Conservation (phyloP, 805 yeast species). For the Lipomyces anomalus region DNA sequence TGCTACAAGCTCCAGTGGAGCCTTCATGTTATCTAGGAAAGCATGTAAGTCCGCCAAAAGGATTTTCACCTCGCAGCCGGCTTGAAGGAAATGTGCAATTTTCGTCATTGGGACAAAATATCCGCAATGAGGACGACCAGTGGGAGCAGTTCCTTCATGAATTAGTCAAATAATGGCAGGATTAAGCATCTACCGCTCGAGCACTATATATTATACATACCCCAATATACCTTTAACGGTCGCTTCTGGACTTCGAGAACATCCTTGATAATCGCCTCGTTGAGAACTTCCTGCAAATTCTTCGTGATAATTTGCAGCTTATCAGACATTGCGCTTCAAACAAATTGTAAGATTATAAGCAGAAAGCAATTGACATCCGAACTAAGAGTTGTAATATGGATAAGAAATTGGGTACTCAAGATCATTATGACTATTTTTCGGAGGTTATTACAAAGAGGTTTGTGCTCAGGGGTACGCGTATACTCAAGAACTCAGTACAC, state of each 20-base stretch:
- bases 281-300: conserved; percentile 85
- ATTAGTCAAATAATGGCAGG: no score
- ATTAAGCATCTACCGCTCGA: no score
- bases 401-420: no score
- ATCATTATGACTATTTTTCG: no score
- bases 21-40: conserved; percentile 96
- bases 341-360: no score
- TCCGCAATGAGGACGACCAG: conserved; percentile 98
- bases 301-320: conserved; percentile 66
- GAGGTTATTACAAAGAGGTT: no score
- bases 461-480: no score
- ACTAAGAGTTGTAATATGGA: no score
- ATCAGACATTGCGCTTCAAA: conserved; percentile 16
- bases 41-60: conserved; percentile 95
- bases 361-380: no score
- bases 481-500: no score
- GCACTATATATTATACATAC: no score
- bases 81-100: conserved; percentile 86
- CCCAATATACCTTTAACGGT: conserved; percentile 90
- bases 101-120: conserved; percentile 98
- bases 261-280: conserved; percentile 79
- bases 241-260: conserved; percentile 75
- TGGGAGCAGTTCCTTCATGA: conserved; percentile 69
- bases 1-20: conserved; percentile 84
- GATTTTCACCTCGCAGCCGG: conserved; percentile 92